These are phyloP conservation scores for Sclerotinia glacialis DNA, from an alignment of 2,329 filamentous ascomycete genomes.

Conservation along the genomic window DNA sequence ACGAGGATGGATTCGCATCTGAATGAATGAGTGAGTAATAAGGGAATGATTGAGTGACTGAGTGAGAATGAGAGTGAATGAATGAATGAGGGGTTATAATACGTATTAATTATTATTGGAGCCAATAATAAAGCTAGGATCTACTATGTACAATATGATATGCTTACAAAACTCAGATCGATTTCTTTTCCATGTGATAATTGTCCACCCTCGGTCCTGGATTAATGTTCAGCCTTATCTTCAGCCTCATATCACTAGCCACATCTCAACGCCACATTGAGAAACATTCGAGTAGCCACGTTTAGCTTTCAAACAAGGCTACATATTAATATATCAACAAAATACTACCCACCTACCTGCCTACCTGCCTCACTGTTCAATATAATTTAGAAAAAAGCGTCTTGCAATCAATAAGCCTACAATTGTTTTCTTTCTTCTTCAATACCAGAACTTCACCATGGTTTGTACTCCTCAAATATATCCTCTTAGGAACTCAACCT, in stretches of 20 bases:
- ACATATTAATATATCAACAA: background rate
- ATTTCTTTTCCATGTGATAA: too few relatives aligned
- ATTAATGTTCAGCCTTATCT: background rate
- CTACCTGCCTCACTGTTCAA: too few relatives aligned
- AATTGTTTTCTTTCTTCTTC: background rate
- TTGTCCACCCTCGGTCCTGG: too few relatives aligned
- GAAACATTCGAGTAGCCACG: constrained; percentile 6
- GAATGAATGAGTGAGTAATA: too few relatives aligned
- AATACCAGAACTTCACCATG: constrained; percentile 7
- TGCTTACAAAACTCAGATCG: too few relatives aligned
- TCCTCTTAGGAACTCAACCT: background rate
- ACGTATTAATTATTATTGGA: too few relatives aligned
- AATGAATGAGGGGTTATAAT: too few relatives aligned
- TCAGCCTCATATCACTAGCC: background rate
- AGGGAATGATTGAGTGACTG: too few relatives aligned
- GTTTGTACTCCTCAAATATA: background rate
- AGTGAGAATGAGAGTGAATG: too few relatives aligned
- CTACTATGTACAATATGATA: too few relatives aligned
- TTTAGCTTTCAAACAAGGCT: constrained; percentile 20
- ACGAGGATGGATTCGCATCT: too few relatives aligned
- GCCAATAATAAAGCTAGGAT: too few relatives aligned
- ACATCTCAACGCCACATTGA: constrained; percentile 7
- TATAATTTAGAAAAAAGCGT: background rate
- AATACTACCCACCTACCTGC: background rate
- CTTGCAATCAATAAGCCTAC: background rate